Conservation (phyloP, 176 grass and related monocot genomes). For the Urochloa ruziziensis region DNA sequence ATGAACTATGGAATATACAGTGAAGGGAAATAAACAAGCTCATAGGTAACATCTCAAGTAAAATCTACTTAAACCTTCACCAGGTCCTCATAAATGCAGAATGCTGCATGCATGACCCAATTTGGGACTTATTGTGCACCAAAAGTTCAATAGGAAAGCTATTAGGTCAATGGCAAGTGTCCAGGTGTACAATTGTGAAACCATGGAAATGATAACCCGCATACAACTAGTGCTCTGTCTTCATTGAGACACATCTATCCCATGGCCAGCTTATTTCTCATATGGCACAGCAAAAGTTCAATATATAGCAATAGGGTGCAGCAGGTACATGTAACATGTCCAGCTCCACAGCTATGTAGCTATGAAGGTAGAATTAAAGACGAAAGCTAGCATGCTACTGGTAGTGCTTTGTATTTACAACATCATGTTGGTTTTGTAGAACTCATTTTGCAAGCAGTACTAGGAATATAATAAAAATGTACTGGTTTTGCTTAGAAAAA, state of each 20-base stretch:
- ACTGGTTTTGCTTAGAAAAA: constrained; percentile 1
- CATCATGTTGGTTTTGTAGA: neutral
- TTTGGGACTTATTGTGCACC: neutral
- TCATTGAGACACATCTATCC: neutral
- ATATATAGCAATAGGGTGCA: constrained; percentile 25
- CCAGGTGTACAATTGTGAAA: neutral
- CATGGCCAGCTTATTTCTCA: neutral
- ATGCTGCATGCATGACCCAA: constrained; percentile 18
- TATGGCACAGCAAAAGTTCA: constrained; percentile 16
- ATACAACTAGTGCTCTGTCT: constrained; percentile 4
- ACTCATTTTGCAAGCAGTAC: neutral
- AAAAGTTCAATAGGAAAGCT: constrained; percentile 26
- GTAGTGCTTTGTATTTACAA: constrained; percentile 15
- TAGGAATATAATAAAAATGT: constrained; percentile 20
- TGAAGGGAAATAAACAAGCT: constrained; percentile 15
- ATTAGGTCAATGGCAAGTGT: constrained; percentile 6
- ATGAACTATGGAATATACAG: neutral
- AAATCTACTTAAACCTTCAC: neutral
- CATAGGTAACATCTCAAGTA: neutral
- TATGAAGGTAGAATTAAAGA: constrained; percentile 11
- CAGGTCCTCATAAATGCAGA: constrained; percentile 8
- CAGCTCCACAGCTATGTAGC: neutral
- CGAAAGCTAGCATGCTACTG: constrained; percentile 3
- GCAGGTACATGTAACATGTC: neutral
- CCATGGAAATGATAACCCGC: neutral